Evolutionary conservation across 768 basidiomycete genomes (phyloP).

Genomic region (Amanita subjunquillea): DNA sequence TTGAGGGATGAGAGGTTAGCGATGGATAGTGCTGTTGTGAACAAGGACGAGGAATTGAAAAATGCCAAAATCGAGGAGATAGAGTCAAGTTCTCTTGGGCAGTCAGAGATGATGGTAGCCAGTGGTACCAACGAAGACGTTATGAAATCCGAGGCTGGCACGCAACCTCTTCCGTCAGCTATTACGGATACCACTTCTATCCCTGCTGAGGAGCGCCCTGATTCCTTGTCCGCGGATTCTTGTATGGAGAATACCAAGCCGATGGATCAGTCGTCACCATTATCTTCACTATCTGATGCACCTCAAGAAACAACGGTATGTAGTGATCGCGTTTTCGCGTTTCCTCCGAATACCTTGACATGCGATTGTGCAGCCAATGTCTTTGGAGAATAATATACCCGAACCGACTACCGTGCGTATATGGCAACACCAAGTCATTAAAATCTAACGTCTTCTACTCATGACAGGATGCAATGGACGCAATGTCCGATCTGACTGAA

Average conservation of each 20-base stretch:
- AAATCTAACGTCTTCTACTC: neutral
- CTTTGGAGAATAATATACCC: neutral
- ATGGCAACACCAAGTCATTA: neutral
- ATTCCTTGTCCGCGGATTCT: neutral
- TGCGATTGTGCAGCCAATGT: neutral
- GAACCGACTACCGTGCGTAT: neutral
- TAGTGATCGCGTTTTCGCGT: neutral
- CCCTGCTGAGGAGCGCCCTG: neutral
- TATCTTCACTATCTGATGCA: neutral
- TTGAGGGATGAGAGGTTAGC: constrained; percentile 19
- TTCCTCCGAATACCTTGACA: neutral
- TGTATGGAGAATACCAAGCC: neutral
- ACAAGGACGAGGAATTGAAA: neutral
- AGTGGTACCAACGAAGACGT: neutral
- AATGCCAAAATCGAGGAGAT: too few species aligned
- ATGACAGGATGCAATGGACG: neutral
- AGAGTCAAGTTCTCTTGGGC: neutral
- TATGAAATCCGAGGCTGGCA: neutral
- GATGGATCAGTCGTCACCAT: neutral
- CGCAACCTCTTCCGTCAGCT: neutral
- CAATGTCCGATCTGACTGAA: neutral
- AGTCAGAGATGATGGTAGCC: neutral
- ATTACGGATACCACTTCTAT: neutral
- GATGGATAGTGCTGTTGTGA: neutral
- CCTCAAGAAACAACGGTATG: neutral